These are phyloP conservation scores for Lithocarpus polystachyus DNA, from an alignment of 306 rosid genomes.

Conservation along the genomic window DNA sequence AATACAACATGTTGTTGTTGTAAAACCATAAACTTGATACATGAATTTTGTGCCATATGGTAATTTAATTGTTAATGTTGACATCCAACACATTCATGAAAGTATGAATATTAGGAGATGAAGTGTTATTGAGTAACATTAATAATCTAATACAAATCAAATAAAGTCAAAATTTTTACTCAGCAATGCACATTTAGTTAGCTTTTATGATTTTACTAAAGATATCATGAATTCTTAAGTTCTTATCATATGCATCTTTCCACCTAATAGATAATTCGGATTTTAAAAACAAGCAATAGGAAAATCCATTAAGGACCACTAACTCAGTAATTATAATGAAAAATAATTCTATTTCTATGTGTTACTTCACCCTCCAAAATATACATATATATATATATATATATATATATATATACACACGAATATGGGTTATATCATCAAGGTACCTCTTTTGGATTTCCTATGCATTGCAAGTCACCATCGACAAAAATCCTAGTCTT, in stretches of 20 bases:
- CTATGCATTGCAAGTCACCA: constrained; percentile 86
- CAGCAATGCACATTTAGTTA: neutral
- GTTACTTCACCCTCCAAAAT: too few relatives aligned
- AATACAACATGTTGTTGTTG: too few relatives aligned
- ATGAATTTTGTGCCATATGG: too few relatives aligned
- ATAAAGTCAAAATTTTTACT: neutral
- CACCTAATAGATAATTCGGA: neutral
- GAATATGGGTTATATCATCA: neutral
- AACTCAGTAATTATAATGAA: too few relatives aligned
- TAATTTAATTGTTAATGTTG: too few relatives aligned
- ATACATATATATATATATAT: neutral
- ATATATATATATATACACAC: too few relatives aligned
- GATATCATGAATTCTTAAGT: neutral
- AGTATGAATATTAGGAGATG: too few relatives aligned
- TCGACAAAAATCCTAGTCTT: constrained; percentile 81
- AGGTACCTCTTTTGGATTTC: constrained; percentile 83
- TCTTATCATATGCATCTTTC: neutral
- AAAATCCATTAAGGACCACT: too few relatives aligned
- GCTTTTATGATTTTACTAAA: neutral
- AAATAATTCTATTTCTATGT: neutral
- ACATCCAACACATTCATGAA: too few relatives aligned
- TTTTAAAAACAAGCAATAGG: too few relatives aligned
- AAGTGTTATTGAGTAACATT: too few relatives aligned
- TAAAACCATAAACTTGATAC: too few relatives aligned
- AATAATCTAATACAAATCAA: neutral